A percentile compares a stretch with the other conserved stretches of the same genome.
Conservation (phyloP, 2,329 filamentous ascomycete genomes). For the Elsinoe australis region DNA sequence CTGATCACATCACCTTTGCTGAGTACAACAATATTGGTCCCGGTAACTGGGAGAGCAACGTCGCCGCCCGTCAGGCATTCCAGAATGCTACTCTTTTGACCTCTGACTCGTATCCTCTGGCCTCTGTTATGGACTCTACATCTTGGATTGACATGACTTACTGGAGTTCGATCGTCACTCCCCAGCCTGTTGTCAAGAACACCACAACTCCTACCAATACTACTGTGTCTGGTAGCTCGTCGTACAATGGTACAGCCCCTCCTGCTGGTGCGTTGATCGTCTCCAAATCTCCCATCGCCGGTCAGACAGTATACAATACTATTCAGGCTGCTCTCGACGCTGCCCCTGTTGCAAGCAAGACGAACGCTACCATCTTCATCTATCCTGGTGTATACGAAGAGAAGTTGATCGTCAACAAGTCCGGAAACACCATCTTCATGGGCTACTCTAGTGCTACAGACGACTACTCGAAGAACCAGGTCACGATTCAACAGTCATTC, state of each 20-base stretch:
- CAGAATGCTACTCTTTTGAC: constrained; percentile 32
- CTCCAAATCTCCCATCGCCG: constrained; percentile 32
- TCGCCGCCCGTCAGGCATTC: constrained; percentile 31
- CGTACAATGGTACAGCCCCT: constrained; percentile 30
- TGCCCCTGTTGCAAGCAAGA: constrained; percentile 32
- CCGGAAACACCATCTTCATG: constrained; percentile 35
- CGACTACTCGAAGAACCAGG: constrained; percentile 34
- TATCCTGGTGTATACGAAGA: constrained; percentile 37
- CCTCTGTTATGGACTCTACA: constrained; percentile 32
- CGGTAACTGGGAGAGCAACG: constrained; percentile 32
- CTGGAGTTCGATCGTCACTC: constrained; percentile 33
- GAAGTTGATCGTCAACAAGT: constrained; percentile 34
- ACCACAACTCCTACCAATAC: constrained; percentile 24
- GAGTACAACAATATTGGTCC: constrained; percentile 25
- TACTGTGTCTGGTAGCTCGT: constrained; percentile 25
- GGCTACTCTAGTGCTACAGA: constrained; percentile 33
- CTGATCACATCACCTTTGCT: constrained; percentile 23
- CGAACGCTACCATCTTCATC: constrained; percentile 35
- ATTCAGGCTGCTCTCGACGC: constrained; percentile 34
- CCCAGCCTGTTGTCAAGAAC: constrained; percentile 23
- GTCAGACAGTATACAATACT: constrained; percentile 32
- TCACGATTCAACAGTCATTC: constrained; percentile 31
- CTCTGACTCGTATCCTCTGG: constrained; percentile 31
- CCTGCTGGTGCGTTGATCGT: constrained; percentile 34
- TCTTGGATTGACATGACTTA: constrained; percentile 37